phyloP scores from a whole-genome alignment of 1,139 yeast genomes.

The Geotrichum klebahnii region DNA sequence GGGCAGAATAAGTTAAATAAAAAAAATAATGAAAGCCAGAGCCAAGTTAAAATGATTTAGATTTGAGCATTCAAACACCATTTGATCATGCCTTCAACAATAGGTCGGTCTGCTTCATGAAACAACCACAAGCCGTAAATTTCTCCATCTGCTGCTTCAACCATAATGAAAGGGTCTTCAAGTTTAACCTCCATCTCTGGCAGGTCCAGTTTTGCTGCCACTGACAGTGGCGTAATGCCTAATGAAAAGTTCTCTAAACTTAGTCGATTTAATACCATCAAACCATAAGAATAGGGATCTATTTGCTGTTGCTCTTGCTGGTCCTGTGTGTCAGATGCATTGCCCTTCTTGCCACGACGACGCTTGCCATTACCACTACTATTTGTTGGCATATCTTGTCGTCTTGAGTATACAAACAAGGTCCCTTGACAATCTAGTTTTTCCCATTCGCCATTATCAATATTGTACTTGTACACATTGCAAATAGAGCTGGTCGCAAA shows the following conservation, averaged over 20 bases:
- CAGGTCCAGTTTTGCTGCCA: constrained; percentile 41
- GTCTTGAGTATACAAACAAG: constrained; percentile 67
- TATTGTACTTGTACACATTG: constrained; percentile 69
- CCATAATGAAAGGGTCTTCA: constrained; percentile 74
- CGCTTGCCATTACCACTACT: constrained; percentile 31
- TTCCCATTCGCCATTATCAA: constrained; percentile 68
- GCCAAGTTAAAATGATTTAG: not conserved
- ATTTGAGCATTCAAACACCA: constrained; percentile 38
- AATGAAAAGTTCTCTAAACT: constrained; percentile 74
- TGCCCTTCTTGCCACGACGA: constrained; percentile 28
- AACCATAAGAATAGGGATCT: constrained; percentile 54
- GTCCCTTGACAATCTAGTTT: constrained; percentile 80
- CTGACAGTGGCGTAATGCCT: constrained; percentile 65
- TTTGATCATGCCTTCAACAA: constrained; percentile 56
- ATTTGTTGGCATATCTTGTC: constrained; percentile 37
- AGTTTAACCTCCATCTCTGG: constrained; percentile 70
- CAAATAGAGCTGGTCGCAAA: constrained; percentile 74
- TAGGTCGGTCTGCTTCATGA: constrained; percentile 66
- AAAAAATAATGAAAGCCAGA: not conserved
- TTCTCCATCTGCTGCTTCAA: constrained; percentile 69
- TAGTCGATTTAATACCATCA: constrained; percentile 69
- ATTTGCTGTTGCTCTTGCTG: constrained; percentile 40
- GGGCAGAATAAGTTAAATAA: not conserved
- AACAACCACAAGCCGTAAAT: constrained; percentile 90
- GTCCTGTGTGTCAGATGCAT: constrained; percentile 37